Conservation (phyloP, 306 rosid genomes). For the Vicia faba region DNA sequence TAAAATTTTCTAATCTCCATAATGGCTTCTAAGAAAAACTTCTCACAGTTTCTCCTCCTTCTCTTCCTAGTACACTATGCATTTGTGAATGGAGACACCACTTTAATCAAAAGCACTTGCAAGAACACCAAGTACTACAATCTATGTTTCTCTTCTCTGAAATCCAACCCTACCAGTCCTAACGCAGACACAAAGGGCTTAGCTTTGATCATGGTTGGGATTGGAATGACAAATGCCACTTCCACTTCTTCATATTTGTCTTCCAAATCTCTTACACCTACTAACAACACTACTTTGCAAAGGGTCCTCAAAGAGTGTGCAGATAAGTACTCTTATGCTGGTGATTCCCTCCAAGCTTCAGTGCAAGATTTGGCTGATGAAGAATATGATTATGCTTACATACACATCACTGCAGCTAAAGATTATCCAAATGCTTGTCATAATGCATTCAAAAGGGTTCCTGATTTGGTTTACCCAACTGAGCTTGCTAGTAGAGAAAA, state of each 20-base stretch:
- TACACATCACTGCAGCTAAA: slow-evolving; percentile 71
- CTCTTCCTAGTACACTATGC: slow-evolving; percentile 35
- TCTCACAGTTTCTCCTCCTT: slow-evolving; percentile 42
- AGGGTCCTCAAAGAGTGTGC: slow-evolving; percentile 72
- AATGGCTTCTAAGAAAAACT: slow-evolving; percentile 44
- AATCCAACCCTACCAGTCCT: slow-evolving; percentile 63
- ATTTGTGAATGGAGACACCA: slow-evolving; percentile 52
- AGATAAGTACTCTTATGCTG: slow-evolving; percentile 64
- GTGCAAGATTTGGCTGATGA: slow-evolving; percentile 57
- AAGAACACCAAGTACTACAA: slow-evolving; percentile 66
- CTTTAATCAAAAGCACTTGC: slow-evolving; percentile 73
- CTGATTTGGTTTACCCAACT: slow-evolving; percentile 55
- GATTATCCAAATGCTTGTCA: slow-evolving; percentile 87
- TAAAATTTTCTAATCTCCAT: not conserved
- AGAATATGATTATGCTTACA: slow-evolving; percentile 72
- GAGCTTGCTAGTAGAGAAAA: slow-evolving; percentile 73
- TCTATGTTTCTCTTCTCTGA: slow-evolving; percentile 72
- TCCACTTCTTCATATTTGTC: slow-evolving; percentile 73
- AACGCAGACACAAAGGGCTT: slow-evolving; percentile 70
- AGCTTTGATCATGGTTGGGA: slow-evolving; percentile 63
- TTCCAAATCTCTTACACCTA: slow-evolving; percentile 48
- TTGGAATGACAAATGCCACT: slow-evolving; percentile 69
- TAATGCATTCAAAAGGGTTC: slow-evolving; percentile 59
- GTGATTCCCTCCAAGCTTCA: slow-evolving; percentile 66
- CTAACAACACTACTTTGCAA: slow-evolving; percentile 41